Percentiles rank a stretch among this genome's conserved stretches.
These are phyloP conservation scores for Stenogyne calaminthoides DNA, from an alignment of 305 asterid genomes.

Conservation along the genomic window DNA sequence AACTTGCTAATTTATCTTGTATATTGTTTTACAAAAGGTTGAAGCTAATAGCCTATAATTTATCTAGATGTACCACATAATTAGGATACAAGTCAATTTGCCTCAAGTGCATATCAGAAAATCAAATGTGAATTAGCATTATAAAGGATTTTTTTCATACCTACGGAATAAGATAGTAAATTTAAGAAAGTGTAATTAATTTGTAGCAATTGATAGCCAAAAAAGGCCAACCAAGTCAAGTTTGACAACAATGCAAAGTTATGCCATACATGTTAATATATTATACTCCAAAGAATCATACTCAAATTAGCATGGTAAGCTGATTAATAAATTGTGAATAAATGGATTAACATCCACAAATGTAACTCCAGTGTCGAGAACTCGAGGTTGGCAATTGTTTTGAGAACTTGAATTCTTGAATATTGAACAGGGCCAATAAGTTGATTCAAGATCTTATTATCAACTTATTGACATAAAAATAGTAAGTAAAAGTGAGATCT, in stretches of 20 bases:
- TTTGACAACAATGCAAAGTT: conserved; percentile 5
- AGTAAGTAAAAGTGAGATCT: not conserved
- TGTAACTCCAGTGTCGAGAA: not conserved
- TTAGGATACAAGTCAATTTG: not conserved
- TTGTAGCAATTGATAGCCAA: not conserved
- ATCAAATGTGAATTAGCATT: not conserved
- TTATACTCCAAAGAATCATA: not conserved
- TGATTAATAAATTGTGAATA: not conserved
- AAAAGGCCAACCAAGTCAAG: not conserved
- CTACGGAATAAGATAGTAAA: not conserved
- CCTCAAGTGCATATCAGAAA: not conserved
- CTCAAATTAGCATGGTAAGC: conserved; percentile 10
- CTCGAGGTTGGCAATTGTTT: conserved; percentile 1
- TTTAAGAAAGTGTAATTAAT: not conserved
- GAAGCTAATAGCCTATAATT: not conserved
- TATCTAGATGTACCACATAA: not conserved
- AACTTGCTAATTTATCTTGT: not conserved
- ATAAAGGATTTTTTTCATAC: not conserved
- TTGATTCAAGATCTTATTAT: not conserved
- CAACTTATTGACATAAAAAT: not conserved
- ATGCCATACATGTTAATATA: conserved; percentile 13
- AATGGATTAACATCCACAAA: conserved; percentile 6
- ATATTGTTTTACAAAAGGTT: not conserved
- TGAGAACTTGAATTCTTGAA: conserved; percentile 3
- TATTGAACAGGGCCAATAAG: not conserved